These are phyloP conservation scores for Samsoniella hepiali DNA, from an alignment of 2,329 filamentous ascomycete species.

Conservation along the genomic window DNA sequence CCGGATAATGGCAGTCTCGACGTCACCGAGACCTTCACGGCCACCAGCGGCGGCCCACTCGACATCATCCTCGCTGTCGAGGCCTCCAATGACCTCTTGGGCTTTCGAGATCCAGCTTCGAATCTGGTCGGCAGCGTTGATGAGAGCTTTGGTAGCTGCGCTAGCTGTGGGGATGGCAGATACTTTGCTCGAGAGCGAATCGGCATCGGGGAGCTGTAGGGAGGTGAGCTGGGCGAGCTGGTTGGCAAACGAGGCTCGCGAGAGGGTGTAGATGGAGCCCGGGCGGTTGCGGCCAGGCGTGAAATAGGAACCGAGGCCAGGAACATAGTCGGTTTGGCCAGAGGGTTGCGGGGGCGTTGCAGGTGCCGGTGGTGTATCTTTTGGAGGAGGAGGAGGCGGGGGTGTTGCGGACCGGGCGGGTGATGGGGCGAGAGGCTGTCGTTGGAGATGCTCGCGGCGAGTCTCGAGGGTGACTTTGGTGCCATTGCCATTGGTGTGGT, in stretches of 20 bases:
- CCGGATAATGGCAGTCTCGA: slow-evolving; percentile 70
- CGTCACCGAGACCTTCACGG: slow-evolving; percentile 71
- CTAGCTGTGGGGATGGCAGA: slow-evolving; percentile 80
- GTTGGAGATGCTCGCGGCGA: slow-evolving; percentile 56
- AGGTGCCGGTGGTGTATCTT: slow-evolving; percentile 40
- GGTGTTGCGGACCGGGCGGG: slow-evolving; percentile 32
- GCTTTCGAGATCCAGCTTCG: slow-evolving; percentile 91
- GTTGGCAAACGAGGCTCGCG: slow-evolving; percentile 85
- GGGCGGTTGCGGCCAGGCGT: slow-evolving; percentile 65
- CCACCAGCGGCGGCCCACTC: slow-evolving; percentile 94
- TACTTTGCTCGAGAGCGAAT: slow-evolving; percentile 78
- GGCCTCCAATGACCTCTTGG: slow-evolving; percentile 78
- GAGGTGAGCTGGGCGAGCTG: slow-evolving; percentile 91
- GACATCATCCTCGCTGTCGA: slow-evolving; percentile 95
- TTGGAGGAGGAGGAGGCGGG: slow-evolving; percentile 40
- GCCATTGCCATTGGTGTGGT: slow-evolving; percentile 66
- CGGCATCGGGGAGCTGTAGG: slow-evolving; percentile 81
- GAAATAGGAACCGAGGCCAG: slow-evolving; percentile 60
- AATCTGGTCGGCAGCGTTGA: slow-evolving; percentile 88
- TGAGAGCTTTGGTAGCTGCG: slow-evolving; percentile 77
- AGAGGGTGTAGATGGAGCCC: slow-evolving; percentile 90
- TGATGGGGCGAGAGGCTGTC: slow-evolving; percentile 41
- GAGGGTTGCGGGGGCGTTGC: slow-evolving; percentile 22
- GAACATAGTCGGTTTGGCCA: slow-evolving; percentile 41
- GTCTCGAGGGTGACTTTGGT: slow-evolving; percentile 59